phyloP scores from a whole-genome alignment of 2,329 filamentous ascomycete species.

The Pseudocercospora ulei region DNA sequence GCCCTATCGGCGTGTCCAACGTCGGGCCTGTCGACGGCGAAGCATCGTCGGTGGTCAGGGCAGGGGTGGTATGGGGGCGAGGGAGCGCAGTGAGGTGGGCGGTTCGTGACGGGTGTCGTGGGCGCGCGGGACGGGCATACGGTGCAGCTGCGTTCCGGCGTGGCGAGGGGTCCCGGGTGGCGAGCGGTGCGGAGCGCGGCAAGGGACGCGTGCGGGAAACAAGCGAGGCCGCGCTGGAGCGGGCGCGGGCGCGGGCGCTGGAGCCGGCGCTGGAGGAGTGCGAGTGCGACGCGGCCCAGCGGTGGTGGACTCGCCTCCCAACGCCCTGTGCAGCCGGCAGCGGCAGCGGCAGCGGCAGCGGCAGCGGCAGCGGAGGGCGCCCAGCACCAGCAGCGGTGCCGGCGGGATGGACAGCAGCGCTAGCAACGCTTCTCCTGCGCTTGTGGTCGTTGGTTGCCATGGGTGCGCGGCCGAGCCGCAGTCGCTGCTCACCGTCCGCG shows the following conservation, averaged over 20 bases:
- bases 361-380: not conserved
- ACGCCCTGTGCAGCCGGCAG: no score
- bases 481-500: slow-evolving; percentile 17
- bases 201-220: slow-evolving; percentile 14
- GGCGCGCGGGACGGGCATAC: slow-evolving; percentile 23
- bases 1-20: slow-evolving; percentile 29
- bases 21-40: slow-evolving; percentile 31
- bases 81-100: slow-evolving; percentile 31
- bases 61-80: slow-evolving; percentile 31
- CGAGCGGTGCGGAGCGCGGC: slow-evolving; percentile 46
- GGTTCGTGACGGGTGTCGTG: slow-evolving; percentile 23
- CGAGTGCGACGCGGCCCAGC: no score
- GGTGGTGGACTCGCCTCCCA: no score
- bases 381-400: slow-evolving; percentile 30
- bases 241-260: slow-evolving; percentile 2
- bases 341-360: slow-evolving; percentile 2
- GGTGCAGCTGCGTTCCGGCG: slow-evolving; percentile 23
- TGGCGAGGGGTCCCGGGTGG: slow-evolving; percentile 40
- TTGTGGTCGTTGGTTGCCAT: slow-evolving; percentile 19
- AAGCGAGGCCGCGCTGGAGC: not conserved
- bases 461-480: slow-evolving; percentile 23
- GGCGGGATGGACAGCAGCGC: no score
- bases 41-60: slow-evolving; percentile 26
- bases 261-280: no score
- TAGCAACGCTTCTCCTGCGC: slow-evolving; percentile 38